phyloP scores from a whole-genome alignment of 1,284 basidiomycete species.

The Ustilago lituana region DNA sequence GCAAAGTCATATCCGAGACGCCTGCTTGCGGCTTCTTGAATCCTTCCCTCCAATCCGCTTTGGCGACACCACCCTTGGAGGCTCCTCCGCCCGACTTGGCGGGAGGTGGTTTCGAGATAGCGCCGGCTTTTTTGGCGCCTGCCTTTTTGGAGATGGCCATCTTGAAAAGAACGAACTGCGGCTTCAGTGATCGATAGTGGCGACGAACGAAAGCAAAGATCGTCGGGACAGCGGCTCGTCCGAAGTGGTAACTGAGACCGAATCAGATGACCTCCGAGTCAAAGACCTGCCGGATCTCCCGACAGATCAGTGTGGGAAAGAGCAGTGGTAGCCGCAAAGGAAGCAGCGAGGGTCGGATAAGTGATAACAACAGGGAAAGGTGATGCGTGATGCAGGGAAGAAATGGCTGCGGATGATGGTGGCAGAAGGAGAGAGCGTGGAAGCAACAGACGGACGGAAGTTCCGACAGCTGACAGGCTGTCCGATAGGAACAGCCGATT shows the following conservation, averaged over 20 bases:
- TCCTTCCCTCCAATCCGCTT: constrained; percentile 67
- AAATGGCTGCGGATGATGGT: neutral
- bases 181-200: neutral
- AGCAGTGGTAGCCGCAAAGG: neutral
- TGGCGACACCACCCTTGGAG: constrained; percentile 62
- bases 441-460: constrained; percentile 1
- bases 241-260: neutral
- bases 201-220: neutral
- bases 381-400: too few relatives aligned
- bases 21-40: constrained; percentile 74
- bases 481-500: constrained; percentile 5
- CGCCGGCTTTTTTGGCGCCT: constrained; percentile 57
- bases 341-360: too few relatives aligned
- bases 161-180: constrained; percentile 3
- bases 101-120: constrained; percentile 49
- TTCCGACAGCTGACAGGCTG: too few relatives aligned
- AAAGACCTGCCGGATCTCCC: constrained; percentile 12
- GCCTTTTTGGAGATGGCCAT: constrained; percentile 67
- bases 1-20: constrained; percentile 97
- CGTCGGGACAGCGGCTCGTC: constrained; percentile 1
- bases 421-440: neutral
- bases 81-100: constrained; percentile 32
- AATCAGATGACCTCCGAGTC: neutral
- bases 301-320: constrained; percentile 10
- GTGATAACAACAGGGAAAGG: too few relatives aligned